Evolutionary conservation across 192 early-diverging fungal species (phyloP), one percentile per base, ranked within the genome.

Genomic region (Umbelopsis sp.): DNA sequence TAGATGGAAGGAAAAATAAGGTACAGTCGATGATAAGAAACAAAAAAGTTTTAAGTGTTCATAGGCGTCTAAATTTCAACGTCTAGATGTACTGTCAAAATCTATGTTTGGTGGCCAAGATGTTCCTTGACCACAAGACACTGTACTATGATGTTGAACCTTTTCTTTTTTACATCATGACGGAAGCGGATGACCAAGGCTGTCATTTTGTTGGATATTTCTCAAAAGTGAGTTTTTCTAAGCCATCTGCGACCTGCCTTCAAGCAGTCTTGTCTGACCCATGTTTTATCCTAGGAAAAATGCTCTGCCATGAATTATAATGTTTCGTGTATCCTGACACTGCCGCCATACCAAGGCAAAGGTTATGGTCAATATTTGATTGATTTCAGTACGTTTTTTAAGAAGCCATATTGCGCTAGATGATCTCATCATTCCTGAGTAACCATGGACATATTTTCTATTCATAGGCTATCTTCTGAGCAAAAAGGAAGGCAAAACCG

Each of bases 121-220:
- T 95, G 91, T 99, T 98, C 77, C 77, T 99, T 18, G 96, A 97
- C 83, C 94, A 95, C 75, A 99, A 99, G 72, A 98, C 97, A 3
- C 81, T 98, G 21, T 98, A 96, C 74, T 99, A 97, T 74, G 97
- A 98, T 68, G 90, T 97, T 3, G 97, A 99, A 69, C 96, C 97
- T 13, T 99, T 98, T 75, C 80, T 98, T 35, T 99, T 99, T 70
- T 99, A 99, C 71, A 83, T 99, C 20, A 85, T 99, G 84, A 94
- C 93, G 2, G 95, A 98, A 78, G 83, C 85, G 37, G 91, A 93
- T 51, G 74, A 85, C 45, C 20, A 71, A 11, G 92, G 91, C 20
- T 92, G 89, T 74, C 94, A 95, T 71, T 94, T 99, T 80, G 93
- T 97, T 23, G 97, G 96, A 0, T 99, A 99, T 69, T 99, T 97